Evolutionary conservation across 805 yeast species (phyloP), one percentile per base, ranked within the genome.

Genomic region (Nakazawaea anatomiae): DNA sequence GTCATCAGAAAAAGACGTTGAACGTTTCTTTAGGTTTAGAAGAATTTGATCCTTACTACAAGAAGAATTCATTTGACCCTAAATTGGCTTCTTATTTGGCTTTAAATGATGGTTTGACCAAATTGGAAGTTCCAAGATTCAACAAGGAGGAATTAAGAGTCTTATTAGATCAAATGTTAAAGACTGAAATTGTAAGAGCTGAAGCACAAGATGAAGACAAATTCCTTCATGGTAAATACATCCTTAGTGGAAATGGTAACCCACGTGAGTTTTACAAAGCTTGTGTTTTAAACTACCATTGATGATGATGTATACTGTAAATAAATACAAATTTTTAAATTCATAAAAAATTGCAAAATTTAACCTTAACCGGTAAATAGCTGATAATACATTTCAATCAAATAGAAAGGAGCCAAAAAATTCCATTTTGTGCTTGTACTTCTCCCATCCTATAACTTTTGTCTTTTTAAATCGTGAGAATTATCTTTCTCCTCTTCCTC

Each of bases 241-340:
- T 81, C 41, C 50, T 77, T 38, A 74, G 81, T 55, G 89, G 89
- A 36, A 81, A 79, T 59, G 90, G 90, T 57, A 84, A 83, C 59
- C 83, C 88, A 44, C 69, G 77, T 52, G 74, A 73, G 47, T 60
- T 82, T 36, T 57, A 78, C 49, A 74, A 71, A 50, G 60, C 73
- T 14, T 71, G 74, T 55, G 60, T 71, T 39, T 51, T 71, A 46
- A 56, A 61, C 30, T 69, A 66, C 54, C 32, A 11, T 39, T 45
- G 38, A 34, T 29, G 5, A 35, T 45, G 38, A 34, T 29, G 5
- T 36, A 38, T 29, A 34, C 25, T 42, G 30, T 6, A 27, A 12
- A 11, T 25, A 42, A 42, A 32, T 14, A 12, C 40, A 39, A 7
- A 12, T 29, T 38, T 45, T 6, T 35, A 35, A 34, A 44, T 39